Conservation (phyloP, 2,329 filamentous ascomycete species). For the Helotiales sp. region DNA sequence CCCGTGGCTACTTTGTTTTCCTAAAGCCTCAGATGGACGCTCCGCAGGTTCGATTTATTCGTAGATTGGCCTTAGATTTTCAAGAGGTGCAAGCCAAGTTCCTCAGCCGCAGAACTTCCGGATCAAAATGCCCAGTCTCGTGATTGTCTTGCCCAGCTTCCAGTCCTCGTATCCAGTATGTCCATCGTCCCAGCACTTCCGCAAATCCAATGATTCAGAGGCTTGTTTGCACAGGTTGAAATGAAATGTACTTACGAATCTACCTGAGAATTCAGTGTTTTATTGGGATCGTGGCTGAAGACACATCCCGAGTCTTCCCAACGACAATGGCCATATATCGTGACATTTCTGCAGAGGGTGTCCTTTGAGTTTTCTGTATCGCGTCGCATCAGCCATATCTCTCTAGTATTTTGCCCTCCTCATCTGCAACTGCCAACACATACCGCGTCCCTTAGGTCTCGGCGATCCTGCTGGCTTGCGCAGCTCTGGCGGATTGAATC, state of each 20-base stretch:
- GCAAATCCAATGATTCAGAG: neutral
- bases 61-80: too few relatives aligned
- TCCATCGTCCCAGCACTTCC: neutral
- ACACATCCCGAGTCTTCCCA: constrained; percentile 89
- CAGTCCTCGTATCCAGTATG: neutral
- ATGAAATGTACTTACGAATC: constrained; percentile 53
- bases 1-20: too few relatives aligned
- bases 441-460: constrained; percentile 61
- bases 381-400: constrained; percentile 29
- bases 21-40: too few relatives aligned
- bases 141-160: neutral
- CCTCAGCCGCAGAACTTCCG: too few relatives aligned
- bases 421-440: constrained; percentile 32
- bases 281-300: constrained; percentile 84
- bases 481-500: constrained; percentile 42
- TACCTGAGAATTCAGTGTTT: constrained; percentile 52
- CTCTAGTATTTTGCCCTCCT: neutral
- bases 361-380: constrained; percentile 74
- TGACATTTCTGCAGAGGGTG: constrained; percentile 88
- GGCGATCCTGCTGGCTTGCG: constrained; percentile 56
- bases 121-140: too few relatives aligned
- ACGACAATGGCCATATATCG: constrained; percentile 91
- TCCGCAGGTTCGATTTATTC: too few relatives aligned
- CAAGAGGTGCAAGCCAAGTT: too few relatives aligned
- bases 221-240: constrained; percentile 6